Conservation (phyloP, 306 rosid species). For the Purshia tridentata region DNA sequence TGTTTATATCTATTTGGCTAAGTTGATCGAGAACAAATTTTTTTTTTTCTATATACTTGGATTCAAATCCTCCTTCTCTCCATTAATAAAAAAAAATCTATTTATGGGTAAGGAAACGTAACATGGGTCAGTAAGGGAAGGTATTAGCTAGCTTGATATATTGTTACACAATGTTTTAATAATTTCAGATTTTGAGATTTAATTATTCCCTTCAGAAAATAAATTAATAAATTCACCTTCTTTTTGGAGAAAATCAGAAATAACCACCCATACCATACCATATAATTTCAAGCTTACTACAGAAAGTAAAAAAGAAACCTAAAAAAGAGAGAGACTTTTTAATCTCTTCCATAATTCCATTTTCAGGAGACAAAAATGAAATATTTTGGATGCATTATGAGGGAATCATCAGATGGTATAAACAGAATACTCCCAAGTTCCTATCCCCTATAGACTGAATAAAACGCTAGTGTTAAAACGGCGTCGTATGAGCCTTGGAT, state of each 20-base stretch:
- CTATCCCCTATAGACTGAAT: background rate
- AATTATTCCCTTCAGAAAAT: no score
- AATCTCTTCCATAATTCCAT: background rate
- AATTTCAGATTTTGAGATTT: no score
- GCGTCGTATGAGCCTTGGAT: background rate
- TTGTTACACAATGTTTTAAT: no score
- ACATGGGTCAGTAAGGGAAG: no score
- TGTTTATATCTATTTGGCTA: no score
- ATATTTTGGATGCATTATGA: conserved; percentile 5
- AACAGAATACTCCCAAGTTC: background rate
- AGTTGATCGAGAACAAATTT: no score
- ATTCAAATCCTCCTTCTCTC: no score
- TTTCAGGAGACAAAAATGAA: background rate
- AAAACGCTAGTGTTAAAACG: background rate
- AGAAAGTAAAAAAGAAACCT: background rate
- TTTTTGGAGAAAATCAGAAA: background rate
- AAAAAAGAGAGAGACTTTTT: background rate
- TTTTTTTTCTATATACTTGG: no score
- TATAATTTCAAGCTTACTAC: background rate
- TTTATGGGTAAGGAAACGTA: no score
- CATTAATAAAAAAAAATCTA: no score
- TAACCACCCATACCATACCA: background rate
- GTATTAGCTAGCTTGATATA: no score
- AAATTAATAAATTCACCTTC: no score
- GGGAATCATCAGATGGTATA: background rate